Evolutionary conservation across 108 stramenopile genomes (phyloP), one percentile per base, ranked within the genome.

Genomic region (Aureococcus anophagefferens): DNA sequence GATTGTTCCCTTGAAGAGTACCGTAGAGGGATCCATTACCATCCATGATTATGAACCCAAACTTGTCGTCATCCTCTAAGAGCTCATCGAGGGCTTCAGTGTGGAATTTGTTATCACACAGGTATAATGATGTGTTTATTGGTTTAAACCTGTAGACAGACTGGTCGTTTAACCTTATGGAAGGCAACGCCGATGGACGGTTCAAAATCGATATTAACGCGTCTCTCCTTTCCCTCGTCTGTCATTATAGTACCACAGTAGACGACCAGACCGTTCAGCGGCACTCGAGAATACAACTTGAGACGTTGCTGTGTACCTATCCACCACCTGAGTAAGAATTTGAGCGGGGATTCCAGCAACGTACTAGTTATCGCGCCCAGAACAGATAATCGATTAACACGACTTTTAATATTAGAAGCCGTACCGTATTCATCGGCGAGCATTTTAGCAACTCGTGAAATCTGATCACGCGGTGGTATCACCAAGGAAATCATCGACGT

Each of bases 21-120:
- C 94, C 98, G 79, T 96, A 99, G 46, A 99, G 83, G 66, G 85
- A 92, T 13, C 98, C 98, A 81, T 97, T 97, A 79, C 98, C 98
- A 79, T 99, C 98, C 96, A 99, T 97, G 76, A 99, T 86, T 73
- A 99, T 95, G 78, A 99, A 99, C 15, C 96, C 98, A 76, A 99
- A 99, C 45, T 68, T 78, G 77, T 99, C 94, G 79, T 99, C 98
- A 81, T 99, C 98, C 75, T 94, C 93, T 62, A 99, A 88, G 30
- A 99, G 88, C 73, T 97, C 98, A 72, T 95, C 89, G 63, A 99
- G 88, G 68, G 95, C 92, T 81, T 99, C 95, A 35, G 94, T 92
- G 84, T 96, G 94, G 80, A 97, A 95, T 72, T 95, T 96, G 90
- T 96, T 97, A 85, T 99, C 98, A 81, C 98, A 99, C 44, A 97